These are phyloP conservation scores for Clavispora santaluciae DNA, from an alignment of 805 yeast genomes.

Conservation along the genomic window DNA sequence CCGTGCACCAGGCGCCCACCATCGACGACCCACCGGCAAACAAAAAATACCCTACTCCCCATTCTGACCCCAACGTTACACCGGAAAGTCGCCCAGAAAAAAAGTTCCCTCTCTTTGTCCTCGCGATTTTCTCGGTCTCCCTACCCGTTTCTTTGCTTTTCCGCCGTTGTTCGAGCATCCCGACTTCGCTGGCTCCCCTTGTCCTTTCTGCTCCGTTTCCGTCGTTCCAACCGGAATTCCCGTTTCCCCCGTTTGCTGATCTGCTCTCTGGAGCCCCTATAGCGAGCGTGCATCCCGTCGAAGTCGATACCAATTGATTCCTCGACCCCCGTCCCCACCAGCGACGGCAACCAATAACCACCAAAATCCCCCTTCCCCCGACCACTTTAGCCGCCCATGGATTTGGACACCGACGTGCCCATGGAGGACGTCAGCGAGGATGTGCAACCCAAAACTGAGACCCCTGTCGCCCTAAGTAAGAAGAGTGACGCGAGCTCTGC, in stretches of 20 bases:
- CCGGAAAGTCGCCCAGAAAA: neutral
- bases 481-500: constrained; percentile 26
- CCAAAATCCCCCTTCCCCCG: neutral
- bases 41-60: neutral
- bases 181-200: neutral
- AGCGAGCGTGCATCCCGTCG: neutral
- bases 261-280: neutral
- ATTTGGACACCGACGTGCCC: constrained; percentile 73
- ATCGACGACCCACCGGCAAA: constrained; percentile 1
- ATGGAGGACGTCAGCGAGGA: constrained; percentile 73
- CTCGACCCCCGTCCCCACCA: neutral
- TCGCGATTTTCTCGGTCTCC: neutral
- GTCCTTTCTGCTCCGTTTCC: neutral
- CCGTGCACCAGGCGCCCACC: neutral
- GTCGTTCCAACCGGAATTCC: neutral
- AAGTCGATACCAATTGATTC: neutral
- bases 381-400: constrained; percentile 41
- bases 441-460: constrained; percentile 29
- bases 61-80: neutral
- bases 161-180: neutral
- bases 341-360: neutral
- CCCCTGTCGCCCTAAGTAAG: constrained; percentile 30
- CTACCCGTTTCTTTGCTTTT: neutral
- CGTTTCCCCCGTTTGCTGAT: no score
- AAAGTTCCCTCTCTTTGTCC: neutral